A percentile compares a stretch with the other conserved stretches of the same genome.
Conservation (phyloP, 2,329 filamentous ascomycete species). For the Xylariaceae sp. region DNA sequence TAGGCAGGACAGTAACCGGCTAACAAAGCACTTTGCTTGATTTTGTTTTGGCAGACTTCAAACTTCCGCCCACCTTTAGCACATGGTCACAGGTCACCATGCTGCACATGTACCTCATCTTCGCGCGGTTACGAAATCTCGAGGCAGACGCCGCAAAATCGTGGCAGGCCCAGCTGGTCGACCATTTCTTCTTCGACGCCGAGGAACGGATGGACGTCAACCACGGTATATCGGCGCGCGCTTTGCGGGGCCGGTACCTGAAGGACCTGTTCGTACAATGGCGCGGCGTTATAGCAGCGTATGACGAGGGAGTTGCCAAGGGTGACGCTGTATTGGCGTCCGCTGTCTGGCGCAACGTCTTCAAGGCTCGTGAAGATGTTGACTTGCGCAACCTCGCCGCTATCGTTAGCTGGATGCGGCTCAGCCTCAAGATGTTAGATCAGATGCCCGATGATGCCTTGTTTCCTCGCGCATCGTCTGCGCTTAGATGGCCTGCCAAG, state of each 20-base stretch:
- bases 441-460: constrained; percentile 42
- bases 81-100: constrained; percentile 96
- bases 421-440: constrained; percentile 44
- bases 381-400: constrained; percentile 48
- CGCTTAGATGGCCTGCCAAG: constrained; percentile 41
- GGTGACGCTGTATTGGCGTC: constrained; percentile 72
- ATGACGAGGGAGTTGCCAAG: constrained; percentile 73
- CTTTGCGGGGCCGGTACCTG: constrained; percentile 58
- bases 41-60: constrained; percentile 52
- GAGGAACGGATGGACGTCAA: constrained; percentile 77
- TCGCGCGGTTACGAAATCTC: constrained; percentile 75
- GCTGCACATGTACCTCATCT: constrained; percentile 90
- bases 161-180: constrained; percentile 86
- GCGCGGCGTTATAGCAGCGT: constrained; percentile 78
- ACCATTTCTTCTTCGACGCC: constrained; percentile 91
- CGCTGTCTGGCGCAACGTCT: constrained; percentile 91
- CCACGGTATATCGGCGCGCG: constrained; percentile 61
- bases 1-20: not conserved
- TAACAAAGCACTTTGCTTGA: constrained; percentile 1
- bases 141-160: constrained; percentile 61
- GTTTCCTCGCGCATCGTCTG: constrained; percentile 28
- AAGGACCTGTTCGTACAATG: constrained; percentile 94
- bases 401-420: constrained; percentile 53
- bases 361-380: constrained; percentile 58
- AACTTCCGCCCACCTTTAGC: constrained; percentile 79